Evolutionary conservation across 2,329 filamentous ascomycete species (phyloP).

Genomic region (Xylaria sp.): DNA sequence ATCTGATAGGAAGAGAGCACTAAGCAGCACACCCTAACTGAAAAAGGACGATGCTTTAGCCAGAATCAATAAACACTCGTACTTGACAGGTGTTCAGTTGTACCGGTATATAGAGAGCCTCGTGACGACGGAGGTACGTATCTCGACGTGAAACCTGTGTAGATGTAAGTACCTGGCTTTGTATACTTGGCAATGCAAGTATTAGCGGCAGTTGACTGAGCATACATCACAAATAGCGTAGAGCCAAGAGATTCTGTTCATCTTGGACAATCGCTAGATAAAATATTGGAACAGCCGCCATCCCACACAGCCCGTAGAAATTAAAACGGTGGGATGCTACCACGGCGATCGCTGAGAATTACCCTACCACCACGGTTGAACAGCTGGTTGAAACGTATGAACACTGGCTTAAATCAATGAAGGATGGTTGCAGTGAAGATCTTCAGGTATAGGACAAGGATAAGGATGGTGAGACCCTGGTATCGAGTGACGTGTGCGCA

Average conservation of each 20-base stretch:
- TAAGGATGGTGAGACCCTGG: conserved; percentile 12
- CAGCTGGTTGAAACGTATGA: conserved; percentile 23
- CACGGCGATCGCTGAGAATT: conserved; percentile 39
- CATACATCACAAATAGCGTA: neutral
- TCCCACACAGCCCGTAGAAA: conserved; percentile 9
- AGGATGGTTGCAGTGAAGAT: conserved; percentile 45
- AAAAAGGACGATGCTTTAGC: conserved; percentile 9
- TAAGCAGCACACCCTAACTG: conserved; percentile 4
- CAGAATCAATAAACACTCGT: conserved; percentile 8
- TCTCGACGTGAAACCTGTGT: neutral
- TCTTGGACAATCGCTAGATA: conserved; percentile 31
- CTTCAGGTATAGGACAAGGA: conserved; percentile 44
- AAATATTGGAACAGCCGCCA: conserved; percentile 8
- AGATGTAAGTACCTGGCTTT: conserved; percentile 5
- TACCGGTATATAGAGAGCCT: neutral
- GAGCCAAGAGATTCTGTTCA: conserved; percentile 22
- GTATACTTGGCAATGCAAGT: conserved; percentile 23
- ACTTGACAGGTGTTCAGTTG: neutral
- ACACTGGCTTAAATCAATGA: conserved; percentile 27
- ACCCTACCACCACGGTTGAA: conserved; percentile 35
- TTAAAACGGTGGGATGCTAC: conserved; percentile 20
- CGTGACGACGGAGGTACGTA: conserved; percentile 12
- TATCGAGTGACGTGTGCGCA: conserved; percentile 10
- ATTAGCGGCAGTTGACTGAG: conserved; percentile 29
- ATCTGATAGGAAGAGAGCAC: conserved; percentile 19